phyloP scores from a whole-genome alignment of 1,139 yeast genomes.

The Magnusiomyces suaveolens region DNA sequence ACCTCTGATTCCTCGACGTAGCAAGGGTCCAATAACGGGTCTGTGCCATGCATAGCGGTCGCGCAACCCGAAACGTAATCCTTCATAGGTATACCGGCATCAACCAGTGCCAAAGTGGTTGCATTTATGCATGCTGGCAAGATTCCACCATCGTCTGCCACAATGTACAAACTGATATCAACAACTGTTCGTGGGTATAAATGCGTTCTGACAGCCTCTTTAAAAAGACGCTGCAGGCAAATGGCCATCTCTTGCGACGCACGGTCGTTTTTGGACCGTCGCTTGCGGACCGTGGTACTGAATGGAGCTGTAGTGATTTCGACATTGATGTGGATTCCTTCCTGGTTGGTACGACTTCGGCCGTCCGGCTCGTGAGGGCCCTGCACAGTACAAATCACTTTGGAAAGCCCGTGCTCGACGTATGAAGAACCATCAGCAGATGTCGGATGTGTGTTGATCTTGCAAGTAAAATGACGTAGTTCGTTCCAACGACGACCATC shows the following conservation, averaged over 20 bases:
- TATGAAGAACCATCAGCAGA: slow-evolving; percentile 89
- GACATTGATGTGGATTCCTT: slow-evolving; percentile 50
- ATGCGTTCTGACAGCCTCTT: slow-evolving; percentile 64
- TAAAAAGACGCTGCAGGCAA: slow-evolving; percentile 68
- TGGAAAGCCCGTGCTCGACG: slow-evolving; percentile 87
- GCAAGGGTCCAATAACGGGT: slow-evolving; percentile 72
- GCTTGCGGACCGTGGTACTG: slow-evolving; percentile 66
- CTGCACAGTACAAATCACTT: slow-evolving; percentile 71
- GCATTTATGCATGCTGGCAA: slow-evolving; percentile 76
- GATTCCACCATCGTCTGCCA: slow-evolving; percentile 86
- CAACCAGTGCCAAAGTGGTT: slow-evolving; percentile 80
- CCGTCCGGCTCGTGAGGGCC: slow-evolving; percentile 82
- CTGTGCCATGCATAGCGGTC: slow-evolving; percentile 67
- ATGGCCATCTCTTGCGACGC: slow-evolving; percentile 69
- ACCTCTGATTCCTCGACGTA: slow-evolving; percentile 75
- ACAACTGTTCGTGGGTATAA: slow-evolving; percentile 79
- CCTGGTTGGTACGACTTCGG: slow-evolving; percentile 36
- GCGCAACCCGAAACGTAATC: slow-evolving; percentile 78
- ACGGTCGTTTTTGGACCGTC: slow-evolving; percentile 30
- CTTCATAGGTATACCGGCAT: slow-evolving; percentile 92
- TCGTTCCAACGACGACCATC: slow-evolving; percentile 97
- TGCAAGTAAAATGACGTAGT: slow-evolving; percentile 68
- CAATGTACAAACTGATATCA: slow-evolving; percentile 60
- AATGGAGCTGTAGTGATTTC: slow-evolving; percentile 60
- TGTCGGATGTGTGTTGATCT: slow-evolving; percentile 77